Evolutionary conservation across 2,329 filamentous ascomycete species (phyloP), one percentile per base, ranked within the genome.

Genomic region (Arthroderma uncinatum): DNA sequence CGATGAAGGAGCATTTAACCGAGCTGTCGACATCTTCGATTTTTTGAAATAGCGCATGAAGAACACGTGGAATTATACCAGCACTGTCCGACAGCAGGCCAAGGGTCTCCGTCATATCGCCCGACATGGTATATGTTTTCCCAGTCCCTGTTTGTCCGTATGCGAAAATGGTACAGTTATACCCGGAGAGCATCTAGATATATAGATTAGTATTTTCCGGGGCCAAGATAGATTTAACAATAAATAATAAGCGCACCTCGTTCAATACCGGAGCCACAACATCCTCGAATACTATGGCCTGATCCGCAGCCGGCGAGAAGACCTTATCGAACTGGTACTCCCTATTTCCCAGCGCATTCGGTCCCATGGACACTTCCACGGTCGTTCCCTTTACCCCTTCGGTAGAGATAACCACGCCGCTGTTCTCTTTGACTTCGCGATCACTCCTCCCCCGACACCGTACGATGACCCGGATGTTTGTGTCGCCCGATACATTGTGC

Each of bases 121-220:
- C 93, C 0, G 92, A 95, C 93, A 98, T 98, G 23, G 93, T 98
- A 72, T 98, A 98, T 12, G 93, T 98, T 72, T 98, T 98, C 65
- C 93, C 93, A 0, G 93, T 98, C 47, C 93, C 93, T 0, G 93
- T 98, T 71, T 98, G 93, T 25, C 93, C 93, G 70, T 98, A 98
- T 34, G 93, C 93, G 66, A 98, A 98, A 59, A 98, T 95, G 4
- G 93, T 98, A 74, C 93, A 98, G 71, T 98, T 98, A 75, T 89
- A 97, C 55, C 93, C 93, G 23, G 84, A 81, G 42, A 98, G 80
- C 79, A 97, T 95, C 89, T 95, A 64, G 2, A 30, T 39, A 7
- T 9, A 23, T 16, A 10, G 16, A 7, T 53, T 34, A 34, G n/a
- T 23, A 36, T 9, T 16, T 30, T 21, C n/a, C 16, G 6, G 14